Base-by-base conservation (phyloP, 305 asterid genomes). In the Fraxinus angustifolia region DNA sequence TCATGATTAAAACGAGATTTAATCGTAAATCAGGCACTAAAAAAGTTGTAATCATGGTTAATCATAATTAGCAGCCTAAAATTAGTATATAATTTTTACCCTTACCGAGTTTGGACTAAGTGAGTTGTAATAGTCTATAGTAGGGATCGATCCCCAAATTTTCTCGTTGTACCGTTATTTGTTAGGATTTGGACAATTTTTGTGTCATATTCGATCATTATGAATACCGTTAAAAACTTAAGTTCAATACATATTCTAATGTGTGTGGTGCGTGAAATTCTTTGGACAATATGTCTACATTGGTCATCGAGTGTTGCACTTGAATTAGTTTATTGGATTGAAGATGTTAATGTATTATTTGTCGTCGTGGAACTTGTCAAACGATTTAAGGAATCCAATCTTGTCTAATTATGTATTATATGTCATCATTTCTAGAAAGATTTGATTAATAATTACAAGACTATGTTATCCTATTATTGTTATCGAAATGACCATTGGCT, bases 241-340 rank as follows among this genome's bases (percentile, higher is more conserved):
- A 42, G 34, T 71, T 33, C 2, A 70, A 67, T 16, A 17, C 11
- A 6, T 1, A 56, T 56, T 56, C 45, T 14, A 48, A 14, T 48
- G 58, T 14, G 58, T 14, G 38, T 21, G 26, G 23, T n/a, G 10
- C 28, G 10, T 65, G 65, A 31, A 76, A 76, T 76, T 76, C 4
- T 68, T 67, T 38, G 31, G 77, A 79, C 60, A 36, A 19, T 6
- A 42, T 40, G 82, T 79, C 53, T n/a, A 23, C 65, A 0, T 68
- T 70, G 70, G 26, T 40, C 60, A 73, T 73, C 73, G 23, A 73
- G 62, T 56, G 62, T 60, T 23, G 79, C 83, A 73, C 42, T 80
- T 74, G 62, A 73, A 74, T 36, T 80, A 26, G 62, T 33, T 74
- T 35, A 36, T 23, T 53, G 30, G 42, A 53, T 12, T 36, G 19